These are phyloP conservation scores for Chlamydomonas incerta DNA, from an alignment of 139 green algal genomes.

Conservation along the genomic window DNA sequence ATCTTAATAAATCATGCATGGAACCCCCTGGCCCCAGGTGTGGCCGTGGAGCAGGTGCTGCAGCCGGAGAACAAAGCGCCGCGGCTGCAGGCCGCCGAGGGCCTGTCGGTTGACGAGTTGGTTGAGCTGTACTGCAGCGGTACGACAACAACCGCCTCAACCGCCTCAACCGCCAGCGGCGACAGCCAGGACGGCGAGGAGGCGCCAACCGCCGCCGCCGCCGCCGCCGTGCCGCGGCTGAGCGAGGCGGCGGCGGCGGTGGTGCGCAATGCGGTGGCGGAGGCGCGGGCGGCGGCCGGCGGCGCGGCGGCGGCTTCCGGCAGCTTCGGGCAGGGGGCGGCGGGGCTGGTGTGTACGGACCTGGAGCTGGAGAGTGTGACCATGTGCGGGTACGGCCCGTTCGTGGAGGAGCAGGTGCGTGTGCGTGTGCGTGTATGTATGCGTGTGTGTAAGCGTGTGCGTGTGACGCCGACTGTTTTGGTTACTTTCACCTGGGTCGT, in stretches of 20 bases:
- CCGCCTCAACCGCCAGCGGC: too few relatives aligned
- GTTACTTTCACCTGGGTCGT: too few relatives aligned
- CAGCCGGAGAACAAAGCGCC: not conserved
- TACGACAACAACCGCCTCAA: too few relatives aligned
- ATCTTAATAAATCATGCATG: too few relatives aligned
- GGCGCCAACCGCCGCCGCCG: not conserved
- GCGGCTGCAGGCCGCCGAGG: constrained; percentile 1
- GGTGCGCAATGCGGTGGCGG: not conserved
- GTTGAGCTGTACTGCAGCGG: constrained; percentile 14
- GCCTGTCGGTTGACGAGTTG: not conserved
- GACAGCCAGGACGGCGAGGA: too few relatives aligned
- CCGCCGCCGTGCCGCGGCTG: not conserved
- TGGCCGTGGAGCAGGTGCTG: constrained; percentile 37
- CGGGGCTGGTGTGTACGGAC: not conserved
- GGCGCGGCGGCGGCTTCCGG: not conserved
- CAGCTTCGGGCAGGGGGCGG: too few relatives aligned
- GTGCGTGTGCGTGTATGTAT: not conserved
- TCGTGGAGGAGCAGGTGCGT: constrained; percentile 45
- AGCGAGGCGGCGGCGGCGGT: not conserved
- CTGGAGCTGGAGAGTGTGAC: constrained; percentile 29
- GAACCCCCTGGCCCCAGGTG: too few relatives aligned
- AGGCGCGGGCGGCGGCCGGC: not conserved
- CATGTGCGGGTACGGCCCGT: constrained; percentile 45
- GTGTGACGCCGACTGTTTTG: not conserved
- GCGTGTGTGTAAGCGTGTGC: not conserved